A percentile compares a stretch with the other conserved stretches of the same genome.
phyloP scores from a whole-genome alignment of 2,329 filamentous ascomycete species.

The Alternaria alternata region DNA sequence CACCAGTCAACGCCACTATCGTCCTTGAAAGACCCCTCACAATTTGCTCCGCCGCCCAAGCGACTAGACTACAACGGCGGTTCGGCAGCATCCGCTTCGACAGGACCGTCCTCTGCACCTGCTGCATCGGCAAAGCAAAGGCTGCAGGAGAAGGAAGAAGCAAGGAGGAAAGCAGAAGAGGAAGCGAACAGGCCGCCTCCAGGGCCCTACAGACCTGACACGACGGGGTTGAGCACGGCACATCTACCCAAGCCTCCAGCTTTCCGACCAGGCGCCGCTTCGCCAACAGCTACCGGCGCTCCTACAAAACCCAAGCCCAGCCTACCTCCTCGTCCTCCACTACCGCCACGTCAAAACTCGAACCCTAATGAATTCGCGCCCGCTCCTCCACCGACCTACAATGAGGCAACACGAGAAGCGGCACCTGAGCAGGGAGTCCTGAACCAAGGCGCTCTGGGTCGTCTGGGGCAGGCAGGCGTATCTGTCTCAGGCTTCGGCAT shows the following conservation, averaged over 20 bases:
- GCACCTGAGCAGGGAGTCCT: slow-evolving; percentile 52
- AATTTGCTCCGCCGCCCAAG: slow-evolving; percentile 83
- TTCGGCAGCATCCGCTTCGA: slow-evolving; percentile 49
- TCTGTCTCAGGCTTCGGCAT: slow-evolving; percentile 83
- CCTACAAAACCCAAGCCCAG: slow-evolving; percentile 59
- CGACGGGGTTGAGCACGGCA: slow-evolving; percentile 73
- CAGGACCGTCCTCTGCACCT: slow-evolving; percentile 51
- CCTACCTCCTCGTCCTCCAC: slow-evolving; percentile 73
- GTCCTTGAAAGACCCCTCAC: slow-evolving; percentile 75
- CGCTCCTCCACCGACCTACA: slow-evolving; percentile 59
- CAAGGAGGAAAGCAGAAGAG: slow-evolving; percentile 47
- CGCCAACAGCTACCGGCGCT: slow-evolving; percentile 34
- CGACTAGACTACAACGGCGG: slow-evolving; percentile 61
- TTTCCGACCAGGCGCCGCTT: slow-evolving; percentile 53
- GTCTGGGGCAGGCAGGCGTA: slow-evolving; percentile 77
- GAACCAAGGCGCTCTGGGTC: slow-evolving; percentile 68
- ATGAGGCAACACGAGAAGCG: slow-evolving; percentile 47
- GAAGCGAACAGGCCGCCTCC: slow-evolving; percentile 56
- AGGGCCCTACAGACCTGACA: slow-evolving; percentile 73
- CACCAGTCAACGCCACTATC: slow-evolving; percentile 71
- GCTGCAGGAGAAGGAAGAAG: slow-evolving; percentile 46
- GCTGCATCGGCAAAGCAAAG: slow-evolving; percentile 50
- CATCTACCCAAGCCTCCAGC: slow-evolving; percentile 76
- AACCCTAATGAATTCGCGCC: slow-evolving; percentile 57
- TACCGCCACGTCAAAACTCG: slow-evolving; percentile 73